These are phyloP conservation scores for Candida odintsovae DNA, from an alignment of 805 yeast genomes.

Conservation along the genomic window DNA sequence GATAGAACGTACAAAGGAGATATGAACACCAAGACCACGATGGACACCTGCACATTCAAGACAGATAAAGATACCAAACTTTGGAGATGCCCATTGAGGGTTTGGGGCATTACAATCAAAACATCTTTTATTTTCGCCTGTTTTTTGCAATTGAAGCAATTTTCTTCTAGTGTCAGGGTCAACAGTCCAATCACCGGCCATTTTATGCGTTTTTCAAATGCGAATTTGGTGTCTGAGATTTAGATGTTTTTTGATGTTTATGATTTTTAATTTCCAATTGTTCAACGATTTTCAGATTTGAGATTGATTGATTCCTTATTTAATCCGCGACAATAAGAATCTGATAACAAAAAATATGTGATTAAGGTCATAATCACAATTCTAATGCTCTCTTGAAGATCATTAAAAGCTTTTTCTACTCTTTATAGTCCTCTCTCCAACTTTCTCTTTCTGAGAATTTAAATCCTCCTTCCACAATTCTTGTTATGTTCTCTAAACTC, in stretches of 20 bases:
- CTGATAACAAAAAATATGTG: no score
- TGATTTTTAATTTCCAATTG: background rate
- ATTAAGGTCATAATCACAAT: no score
- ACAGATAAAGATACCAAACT: constrained; percentile 95
- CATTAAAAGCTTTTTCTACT: no score
- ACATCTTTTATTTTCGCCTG: constrained; percentile 80
- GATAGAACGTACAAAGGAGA: constrained; percentile 92
- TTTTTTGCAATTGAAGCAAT: constrained; percentile 68
- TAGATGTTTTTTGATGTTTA: background rate
- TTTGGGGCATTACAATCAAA: constrained; percentile 93
- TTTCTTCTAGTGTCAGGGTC: constrained; percentile 90
- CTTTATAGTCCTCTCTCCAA: background rate
- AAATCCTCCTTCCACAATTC: background rate
- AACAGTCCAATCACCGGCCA: constrained; percentile 68
- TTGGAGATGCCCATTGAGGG: constrained; percentile 99
- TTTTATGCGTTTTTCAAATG: no score
- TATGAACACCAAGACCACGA: constrained; percentile 93
- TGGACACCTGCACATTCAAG: constrained; percentile 97
- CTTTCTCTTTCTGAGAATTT: background rate
- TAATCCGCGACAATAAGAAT: no score
- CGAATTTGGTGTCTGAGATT: no score
- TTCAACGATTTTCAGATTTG: no score
- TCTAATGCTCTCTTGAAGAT: no score
- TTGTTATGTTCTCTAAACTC: no score
- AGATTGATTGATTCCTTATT: no score